Conservation (phyloP, 202 grass and related monocot species). For the Panicum hallii region DNA sequence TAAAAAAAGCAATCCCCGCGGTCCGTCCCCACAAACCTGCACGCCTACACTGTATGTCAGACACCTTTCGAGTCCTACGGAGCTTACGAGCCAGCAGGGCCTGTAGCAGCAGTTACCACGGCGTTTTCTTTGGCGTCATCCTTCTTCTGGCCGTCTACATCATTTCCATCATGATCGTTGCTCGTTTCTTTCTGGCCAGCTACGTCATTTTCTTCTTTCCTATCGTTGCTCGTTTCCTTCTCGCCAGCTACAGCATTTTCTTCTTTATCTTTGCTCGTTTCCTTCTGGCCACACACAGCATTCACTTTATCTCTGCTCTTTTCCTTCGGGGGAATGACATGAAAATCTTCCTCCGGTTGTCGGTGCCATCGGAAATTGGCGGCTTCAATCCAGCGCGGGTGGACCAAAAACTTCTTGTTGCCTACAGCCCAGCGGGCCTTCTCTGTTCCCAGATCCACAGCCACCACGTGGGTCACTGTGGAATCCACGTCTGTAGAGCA, state of each 20-base stretch:
- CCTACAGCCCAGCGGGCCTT: constrained; percentile 72
- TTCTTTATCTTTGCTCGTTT: background rate
- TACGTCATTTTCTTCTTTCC: background rate
- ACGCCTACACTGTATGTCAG: background rate
- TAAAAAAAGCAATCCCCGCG: background rate
- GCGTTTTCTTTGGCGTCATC: background rate
- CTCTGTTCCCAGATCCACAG: constrained; percentile 56
- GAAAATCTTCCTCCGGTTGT: constrained; percentile 69
- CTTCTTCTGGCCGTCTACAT: background rate
- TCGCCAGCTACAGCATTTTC: background rate
- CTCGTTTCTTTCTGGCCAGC: background rate
- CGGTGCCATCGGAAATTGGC: constrained; percentile 69
- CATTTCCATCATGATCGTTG: background rate
- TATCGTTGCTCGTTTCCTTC: background rate
- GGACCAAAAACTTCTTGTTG: constrained; percentile 80
- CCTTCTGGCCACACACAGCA: background rate
- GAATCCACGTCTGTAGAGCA: constrained; percentile 64
- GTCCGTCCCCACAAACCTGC: background rate
- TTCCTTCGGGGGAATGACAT: constrained; percentile 27
- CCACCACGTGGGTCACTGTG: constrained; percentile 72
- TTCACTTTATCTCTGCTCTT: constrained; percentile 38
- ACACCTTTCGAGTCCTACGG: background rate
- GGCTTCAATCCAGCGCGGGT: constrained; percentile 80
- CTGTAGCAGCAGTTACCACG: background rate
- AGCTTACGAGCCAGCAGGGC: constrained; percentile 11